Evolutionary conservation across 2,329 filamentous ascomycete genomes (phyloP).

Genomic region (Talaromyces pinophilus): DNA sequence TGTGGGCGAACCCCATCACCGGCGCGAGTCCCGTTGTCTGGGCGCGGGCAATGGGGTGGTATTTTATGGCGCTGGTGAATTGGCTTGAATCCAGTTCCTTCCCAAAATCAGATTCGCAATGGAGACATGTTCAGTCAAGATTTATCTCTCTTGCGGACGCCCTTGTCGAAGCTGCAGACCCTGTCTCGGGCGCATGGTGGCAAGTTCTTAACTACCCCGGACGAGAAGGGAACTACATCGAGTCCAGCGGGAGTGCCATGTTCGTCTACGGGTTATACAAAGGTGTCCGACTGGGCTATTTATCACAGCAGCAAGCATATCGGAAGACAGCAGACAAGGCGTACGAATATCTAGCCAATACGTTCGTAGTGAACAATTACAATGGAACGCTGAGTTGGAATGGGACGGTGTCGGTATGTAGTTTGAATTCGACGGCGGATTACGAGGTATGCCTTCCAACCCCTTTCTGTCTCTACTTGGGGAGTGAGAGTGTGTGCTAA

Average conservation of each 20-base stretch:
- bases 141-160: conserved; percentile 47
- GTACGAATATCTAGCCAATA: conserved; percentile 47
- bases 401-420: conserved; percentile 56
- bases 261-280: conserved; percentile 57
- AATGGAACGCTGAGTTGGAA: conserved; percentile 55
- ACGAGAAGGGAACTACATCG: conserved; percentile 59
- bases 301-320: conserved; percentile 38
- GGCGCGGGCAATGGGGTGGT: conserved; percentile 59
- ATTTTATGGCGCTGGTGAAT: conserved; percentile 55
- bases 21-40: conserved; percentile 57
- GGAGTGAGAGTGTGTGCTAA: conserved; percentile 7
- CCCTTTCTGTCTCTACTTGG: neutral
- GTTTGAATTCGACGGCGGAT: conserved; percentile 51
- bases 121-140: conserved; percentile 41
- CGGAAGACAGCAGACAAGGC: conserved; percentile 45
- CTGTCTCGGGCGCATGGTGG: conserved; percentile 57
- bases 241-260: conserved; percentile 61
- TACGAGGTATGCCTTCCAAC: conserved; percentile 46
- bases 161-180: conserved; percentile 47
- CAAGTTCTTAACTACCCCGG: conserved; percentile 57
- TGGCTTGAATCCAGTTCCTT: conserved; percentile 50
- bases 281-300: conserved; percentile 43
- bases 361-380: conserved; percentile 51
- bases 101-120: conserved; percentile 35
- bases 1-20: conserved; percentile 55